phyloP scores from a whole-genome alignment of 129 eudicot species.

The Kitagawia praeruptora region DNA sequence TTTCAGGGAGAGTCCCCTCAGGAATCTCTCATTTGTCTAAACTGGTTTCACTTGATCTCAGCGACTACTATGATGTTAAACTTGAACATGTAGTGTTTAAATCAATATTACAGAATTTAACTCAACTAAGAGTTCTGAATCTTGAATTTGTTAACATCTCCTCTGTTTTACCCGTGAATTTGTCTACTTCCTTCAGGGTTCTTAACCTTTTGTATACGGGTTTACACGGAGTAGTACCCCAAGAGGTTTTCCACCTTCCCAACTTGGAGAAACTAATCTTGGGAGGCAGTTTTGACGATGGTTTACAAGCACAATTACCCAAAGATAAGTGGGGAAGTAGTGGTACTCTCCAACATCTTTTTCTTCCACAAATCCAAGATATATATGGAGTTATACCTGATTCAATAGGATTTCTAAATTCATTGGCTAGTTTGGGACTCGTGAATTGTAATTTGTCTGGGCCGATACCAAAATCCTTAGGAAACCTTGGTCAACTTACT shows the following conservation, averaged over 20 bases:
- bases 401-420: background rate
- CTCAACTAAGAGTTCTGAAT: slow-evolving; percentile 14
- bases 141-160: background rate
- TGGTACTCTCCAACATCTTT: background rate
- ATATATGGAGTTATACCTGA: background rate
- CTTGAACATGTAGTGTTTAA: slow-evolving; percentile 8
- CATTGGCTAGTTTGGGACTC: background rate
- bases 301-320: slow-evolving; percentile 2
- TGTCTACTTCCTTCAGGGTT: slow-evolving; percentile 17
- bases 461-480: background rate
- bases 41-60: slow-evolving; percentile 2
- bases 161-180: slow-evolving; percentile 13
- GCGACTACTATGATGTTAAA: background rate
- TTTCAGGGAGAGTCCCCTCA: background rate
- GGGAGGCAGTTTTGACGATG: background rate
- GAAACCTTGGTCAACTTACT: no score
- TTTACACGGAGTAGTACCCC: slow-evolving; percentile 24
- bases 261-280: slow-evolving; percentile 18
- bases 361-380: rapidly evolving
- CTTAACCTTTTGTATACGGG: slow-evolving; percentile 14
- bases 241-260: slow-evolving; percentile 18
- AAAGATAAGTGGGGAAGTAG: slow-evolving; percentile 10
- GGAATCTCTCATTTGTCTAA: slow-evolving; percentile 11
- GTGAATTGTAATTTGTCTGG: background rate
- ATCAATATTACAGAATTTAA: slow-evolving; percentile 14